Evolutionary conservation across 2,329 filamentous ascomycete species (phyloP).

Genomic region (Parafenestella ontariensis): DNA sequence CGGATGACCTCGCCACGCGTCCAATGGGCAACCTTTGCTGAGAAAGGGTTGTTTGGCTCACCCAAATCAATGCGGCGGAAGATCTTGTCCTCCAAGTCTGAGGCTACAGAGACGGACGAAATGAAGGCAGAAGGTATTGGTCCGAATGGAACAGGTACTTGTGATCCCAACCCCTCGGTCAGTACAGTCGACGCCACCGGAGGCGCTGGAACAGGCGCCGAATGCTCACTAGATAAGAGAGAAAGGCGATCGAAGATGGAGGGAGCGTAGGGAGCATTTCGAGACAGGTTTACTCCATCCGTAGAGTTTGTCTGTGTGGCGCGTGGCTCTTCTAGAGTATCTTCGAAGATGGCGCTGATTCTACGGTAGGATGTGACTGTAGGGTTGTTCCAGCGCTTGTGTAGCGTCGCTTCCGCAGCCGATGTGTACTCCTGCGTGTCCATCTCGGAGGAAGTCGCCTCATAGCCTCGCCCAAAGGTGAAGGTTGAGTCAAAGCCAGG

Average conservation of each 20-base stretch:
- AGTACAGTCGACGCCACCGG: too few relatives aligned
- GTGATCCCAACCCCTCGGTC: background rate
- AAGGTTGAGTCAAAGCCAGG: background rate
- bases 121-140: background rate
- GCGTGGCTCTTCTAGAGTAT: background rate
- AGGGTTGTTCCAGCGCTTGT: background rate
- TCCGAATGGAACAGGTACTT: background rate
- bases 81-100: background rate
- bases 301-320: background rate
- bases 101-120: background rate
- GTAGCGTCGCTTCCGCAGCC: background rate
- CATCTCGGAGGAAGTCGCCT: background rate
- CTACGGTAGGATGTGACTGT: background rate
- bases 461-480: background rate
- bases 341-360: background rate
- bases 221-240: background rate
- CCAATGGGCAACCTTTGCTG: background rate
- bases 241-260: background rate
- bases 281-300: background rate
- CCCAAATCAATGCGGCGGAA: background rate
- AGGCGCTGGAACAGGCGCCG: background rate
- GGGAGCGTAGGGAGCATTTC: background rate
- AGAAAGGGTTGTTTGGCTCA: background rate
- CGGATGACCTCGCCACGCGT: background rate
- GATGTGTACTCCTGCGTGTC: background rate